Evolutionary conservation across 768 basidiomycete species (phyloP), one percentile per base, ranked within the genome.

Genomic region (Terana coerulea): DNA sequence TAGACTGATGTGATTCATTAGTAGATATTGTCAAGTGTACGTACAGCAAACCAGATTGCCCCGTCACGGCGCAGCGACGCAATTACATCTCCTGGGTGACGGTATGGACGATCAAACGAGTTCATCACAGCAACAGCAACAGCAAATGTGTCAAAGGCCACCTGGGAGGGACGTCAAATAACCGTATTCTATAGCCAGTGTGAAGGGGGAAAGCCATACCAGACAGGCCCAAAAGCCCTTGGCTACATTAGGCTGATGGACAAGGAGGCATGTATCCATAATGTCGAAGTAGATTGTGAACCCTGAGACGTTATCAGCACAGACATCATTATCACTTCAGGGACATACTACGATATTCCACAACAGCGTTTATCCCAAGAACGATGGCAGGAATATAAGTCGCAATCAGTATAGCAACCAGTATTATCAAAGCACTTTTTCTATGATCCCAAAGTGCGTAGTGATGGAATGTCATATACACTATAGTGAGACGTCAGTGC

Each of bases 401-500:
- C 6, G 25, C 41, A 24, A 35, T 3, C 24, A 48, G 33, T 15
- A 12, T 14, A 3, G 3, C 35, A 3, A 34, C 30, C 10, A 48
- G 33, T 10, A 22, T 14, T 17, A 9, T 11, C 15, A 48, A 15
- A 8, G 26, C 26, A n/a, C 29, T n/a, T 21, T 37, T 34, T 6
- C 47, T 30, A 6, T 48, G 31, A 26, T 48, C 47, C 47, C 47
- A 48, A 9, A 48, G 14, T 9, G 31, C n/a, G 33, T 48, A 48
- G 24, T 33, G 17, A 26, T 29, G 30, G 19, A 19, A 34, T 4
- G 15, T 19, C 14, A 34, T 26, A 34, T 48, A 48, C 3, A 37
- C 47, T 48, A 19, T n/a, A n/a, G n/a, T n/a, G n/a, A n/a, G n/a
- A n/a, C n/a, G n/a, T n/a, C n/a, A n/a, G n/a, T n/a, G n/a, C n/a